Percentiles rank a stretch among this genome's conserved stretches.
phyloP scores from a whole-genome alignment of 257 asterid genomes.

The Nicotiana otophora region DNA sequence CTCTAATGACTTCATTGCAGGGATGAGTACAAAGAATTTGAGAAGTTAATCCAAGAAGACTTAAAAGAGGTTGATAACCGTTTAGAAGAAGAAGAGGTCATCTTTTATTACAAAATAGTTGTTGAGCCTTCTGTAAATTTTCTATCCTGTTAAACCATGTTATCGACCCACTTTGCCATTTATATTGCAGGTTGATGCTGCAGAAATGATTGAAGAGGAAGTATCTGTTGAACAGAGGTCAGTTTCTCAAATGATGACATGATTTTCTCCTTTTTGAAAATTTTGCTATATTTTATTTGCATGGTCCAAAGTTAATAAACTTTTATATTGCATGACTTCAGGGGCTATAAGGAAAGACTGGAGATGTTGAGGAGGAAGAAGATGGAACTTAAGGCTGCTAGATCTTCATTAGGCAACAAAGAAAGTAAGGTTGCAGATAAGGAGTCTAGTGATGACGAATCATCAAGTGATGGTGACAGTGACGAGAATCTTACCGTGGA shows the following conservation, averaged over 20 bases:
- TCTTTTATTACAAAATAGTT: conserved; percentile 2
- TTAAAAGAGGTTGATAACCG: conserved; percentile 70
- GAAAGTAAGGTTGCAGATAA: conserved; percentile 24
- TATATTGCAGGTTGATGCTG: conserved; percentile 74
- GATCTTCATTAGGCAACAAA: conserved; percentile 35
- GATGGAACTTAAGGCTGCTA: conserved; percentile 63
- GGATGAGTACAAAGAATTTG: conserved; percentile 95
- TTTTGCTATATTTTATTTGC: neutral
- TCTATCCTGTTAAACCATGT: neutral
- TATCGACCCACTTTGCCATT: conserved; percentile 16
- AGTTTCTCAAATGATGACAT: conserved; percentile 8
- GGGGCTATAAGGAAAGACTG: conserved; percentile 62
- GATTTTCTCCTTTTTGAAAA: neutral
- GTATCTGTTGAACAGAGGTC: conserved; percentile 84
- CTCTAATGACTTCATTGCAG: conserved; percentile 28
- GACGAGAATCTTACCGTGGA: conserved; percentile 55
- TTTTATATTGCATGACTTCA: conserved; percentile 24
- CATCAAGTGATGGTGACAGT: conserved; percentile 65
- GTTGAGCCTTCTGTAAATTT: neutral
- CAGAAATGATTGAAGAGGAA: conserved; percentile 85
- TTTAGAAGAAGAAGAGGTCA: conserved; percentile 98
- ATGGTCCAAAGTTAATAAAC: conserved; percentile 44
- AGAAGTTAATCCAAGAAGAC: conserved; percentile 84
- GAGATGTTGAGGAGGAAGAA: conserved; percentile 67
- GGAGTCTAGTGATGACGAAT: conserved; percentile 58